Conservation (phyloP, 345 rosid genomes). For the Euphorbia lathyris region DNA sequence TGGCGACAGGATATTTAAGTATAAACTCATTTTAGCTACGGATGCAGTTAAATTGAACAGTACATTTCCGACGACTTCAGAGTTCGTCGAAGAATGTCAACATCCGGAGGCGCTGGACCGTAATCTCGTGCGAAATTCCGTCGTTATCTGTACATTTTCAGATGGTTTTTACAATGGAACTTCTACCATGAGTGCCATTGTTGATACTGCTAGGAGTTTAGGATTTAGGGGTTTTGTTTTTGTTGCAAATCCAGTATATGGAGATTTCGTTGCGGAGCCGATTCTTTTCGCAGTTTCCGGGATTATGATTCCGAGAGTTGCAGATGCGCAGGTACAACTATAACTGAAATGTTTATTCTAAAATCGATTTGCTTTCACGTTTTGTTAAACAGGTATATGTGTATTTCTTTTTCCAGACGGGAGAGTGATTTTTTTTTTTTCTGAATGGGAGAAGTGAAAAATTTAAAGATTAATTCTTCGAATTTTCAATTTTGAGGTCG, state of each 20-base stretch:
- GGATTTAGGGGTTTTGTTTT: constrained; percentile 62
- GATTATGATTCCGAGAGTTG: constrained; percentile 54
- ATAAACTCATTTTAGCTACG: constrained; percentile 61
- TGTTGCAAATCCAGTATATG: constrained; percentile 56
- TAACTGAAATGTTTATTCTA: neutral
- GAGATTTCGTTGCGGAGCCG: constrained; percentile 67
- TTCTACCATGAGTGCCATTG: constrained; percentile 55
- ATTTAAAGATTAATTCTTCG: too few species aligned
- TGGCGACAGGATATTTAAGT: constrained; percentile 40
- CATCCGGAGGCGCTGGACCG: constrained; percentile 59
- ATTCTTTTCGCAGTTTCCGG: constrained; percentile 51
- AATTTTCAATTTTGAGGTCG: too few species aligned
- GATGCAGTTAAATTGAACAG: constrained; percentile 53
- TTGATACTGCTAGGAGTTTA: constrained; percentile 54
- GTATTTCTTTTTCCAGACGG: too few species aligned
- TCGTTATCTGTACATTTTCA: constrained; percentile 73
- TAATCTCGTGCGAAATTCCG: constrained; percentile 40
- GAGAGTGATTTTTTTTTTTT: too few species aligned
- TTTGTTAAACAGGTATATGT: too few species aligned
- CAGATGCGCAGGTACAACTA: constrained; percentile 53
- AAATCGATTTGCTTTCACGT: too few species aligned
- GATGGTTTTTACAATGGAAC: constrained; percentile 57
- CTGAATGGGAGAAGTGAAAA: too few species aligned
- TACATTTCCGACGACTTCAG: constrained; percentile 43
- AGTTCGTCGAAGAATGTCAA: constrained; percentile 71